Evolutionary conservation across 2,329 filamentous ascomycete species (phyloP), one percentile per base, ranked within the genome.

Genomic region (Curvularia verruculosa): DNA sequence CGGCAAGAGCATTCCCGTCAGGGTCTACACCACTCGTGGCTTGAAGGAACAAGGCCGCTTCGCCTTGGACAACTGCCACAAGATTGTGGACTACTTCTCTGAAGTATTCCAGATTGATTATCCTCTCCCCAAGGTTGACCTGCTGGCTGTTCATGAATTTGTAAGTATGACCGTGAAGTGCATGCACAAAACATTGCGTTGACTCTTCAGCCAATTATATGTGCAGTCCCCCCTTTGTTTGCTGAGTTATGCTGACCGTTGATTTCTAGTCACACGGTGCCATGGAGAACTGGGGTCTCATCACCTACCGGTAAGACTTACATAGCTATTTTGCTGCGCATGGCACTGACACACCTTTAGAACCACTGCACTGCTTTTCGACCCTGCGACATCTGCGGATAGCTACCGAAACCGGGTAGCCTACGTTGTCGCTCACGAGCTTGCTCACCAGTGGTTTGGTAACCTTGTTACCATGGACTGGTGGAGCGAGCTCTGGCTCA

Each of bases 251-350:
- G 65, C 81, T 84, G 70, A 84, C 75, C 70, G 49, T 60, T 67
- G 68, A 64, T 74, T 66, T 19, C 63, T 79, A 85, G 83, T 84
- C 82, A 70, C 82, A 85, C 57, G 94, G 94, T 65, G 94, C 93
- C 61, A 97, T 98, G 93, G 93, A 98, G 83, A 98, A 98, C 78
- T 98, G 94, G 94, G 94, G 94, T 75, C 83, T 99, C 52, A 92
- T 99, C 56, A 98, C 95, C 29, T 99, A 98, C 80, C 86, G 92
- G 75, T 77, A 19, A 58, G 63, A n/a, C n/a, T 37, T 26, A 24
- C 13, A 18, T 18, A 13, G 12, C 3, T 5, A 5, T 18, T 29
- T 5, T 10, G 9, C 6, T 45, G 26, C 5, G 21, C 13, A 21
- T 45, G 9, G 10, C 18, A 19, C 18, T 45, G 9, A 45, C 24